These are phyloP conservation scores for Alternaria sp. DNA, from an alignment of 2,329 filamentous ascomycete genomes.

Conservation along the genomic window DNA sequence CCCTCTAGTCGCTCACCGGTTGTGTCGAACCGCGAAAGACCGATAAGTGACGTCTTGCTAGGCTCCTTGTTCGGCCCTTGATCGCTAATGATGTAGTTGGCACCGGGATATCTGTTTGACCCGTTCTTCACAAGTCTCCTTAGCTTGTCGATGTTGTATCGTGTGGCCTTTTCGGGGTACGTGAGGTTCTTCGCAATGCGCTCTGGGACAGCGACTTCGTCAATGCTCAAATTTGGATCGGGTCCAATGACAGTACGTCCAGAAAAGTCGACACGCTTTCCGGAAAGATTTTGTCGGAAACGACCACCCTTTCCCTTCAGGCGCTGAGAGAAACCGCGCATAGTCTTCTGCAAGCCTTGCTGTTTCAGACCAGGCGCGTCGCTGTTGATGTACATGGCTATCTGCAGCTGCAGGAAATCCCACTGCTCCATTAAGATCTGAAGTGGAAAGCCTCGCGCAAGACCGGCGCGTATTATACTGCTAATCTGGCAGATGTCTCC, in stretches of 20 bases:
- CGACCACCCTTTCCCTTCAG: slow-evolving; percentile 97
- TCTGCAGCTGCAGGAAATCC: slow-evolving; percentile 95
- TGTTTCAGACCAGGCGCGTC: slow-evolving; percentile 93
- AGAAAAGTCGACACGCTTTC: slow-evolving; percentile 98
- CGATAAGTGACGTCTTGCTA: slow-evolving; percentile 76
- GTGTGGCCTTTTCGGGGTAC: slow-evolving; percentile 87
- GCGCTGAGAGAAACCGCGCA: slow-evolving; percentile 92
- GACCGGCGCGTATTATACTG: slow-evolving; percentile 81
- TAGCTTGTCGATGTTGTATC: slow-evolving; percentile 86
- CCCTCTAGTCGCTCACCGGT: slow-evolving; percentile 69
- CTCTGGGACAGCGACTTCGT: slow-evolving; percentile 90
- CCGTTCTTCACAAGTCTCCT: slow-evolving; percentile 78
- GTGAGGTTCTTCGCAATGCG: slow-evolving; percentile 96
- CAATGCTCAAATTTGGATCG: slow-evolving; percentile 91
- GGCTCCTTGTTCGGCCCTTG: slow-evolving; percentile 58
- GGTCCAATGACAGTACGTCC: slow-evolving; percentile 97
- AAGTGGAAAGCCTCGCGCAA: slow-evolving; percentile 84
- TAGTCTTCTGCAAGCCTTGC: slow-evolving; percentile 84
- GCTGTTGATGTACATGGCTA: slow-evolving; percentile 98
- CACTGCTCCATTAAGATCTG: slow-evolving; percentile 96
- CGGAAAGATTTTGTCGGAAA: slow-evolving; percentile 95
- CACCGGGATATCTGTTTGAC: slow-evolving; percentile 82
- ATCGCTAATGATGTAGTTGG: slow-evolving; percentile 77
- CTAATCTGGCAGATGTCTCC: slow-evolving; percentile 95
- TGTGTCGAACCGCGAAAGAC: slow-evolving; percentile 46